Evolutionary conservation across 768 basidiomycete genomes (phyloP), one percentile per base, ranked within the genome.

Genomic region (Kwoniella shandongensis): DNA sequence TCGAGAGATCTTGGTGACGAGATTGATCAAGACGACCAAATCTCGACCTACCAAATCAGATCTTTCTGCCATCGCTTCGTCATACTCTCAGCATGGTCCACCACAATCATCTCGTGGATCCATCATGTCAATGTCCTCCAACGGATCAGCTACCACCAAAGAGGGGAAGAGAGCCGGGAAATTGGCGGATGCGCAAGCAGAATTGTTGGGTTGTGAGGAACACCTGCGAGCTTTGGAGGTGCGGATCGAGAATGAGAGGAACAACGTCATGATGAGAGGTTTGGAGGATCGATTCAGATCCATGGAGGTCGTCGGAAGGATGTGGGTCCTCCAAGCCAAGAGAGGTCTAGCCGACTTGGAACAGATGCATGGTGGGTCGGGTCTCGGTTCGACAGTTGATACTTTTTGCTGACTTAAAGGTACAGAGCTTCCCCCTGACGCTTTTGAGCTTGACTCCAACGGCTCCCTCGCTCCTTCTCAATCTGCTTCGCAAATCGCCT

Each of bases 21-120:
- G 75, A 6, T 61, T 76, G 61, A 76, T 76, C 65, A 76, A 76
- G 54, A 66, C 72, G 5, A 75, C 73, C 56, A 75, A 75, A 42
- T 65, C 65, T 8, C 46, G 72, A 35, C 75, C 75, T 12, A 70
- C 65, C n/a, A 73, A 70, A 48, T 65, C 66, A 1, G 75, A 76
- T 23, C 51, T 76, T 1, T 51, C 67, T 3, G 70, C 67, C 25
- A 54, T 72, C 26, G 69, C 69, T 3, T 49, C 47, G 5, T 49
- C 51, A 11, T 66, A 73, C 57, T 41, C 55, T 26, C 41, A 35
- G 15, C 61, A 57, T 32, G 42, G 27, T 45, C 59, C 22, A 49
- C 50, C 26, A 54, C 41, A 60, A 49, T 63, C 59, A 2, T 64
- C 62, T 23, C 51, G 70, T 15, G 61, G 48, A 12, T 70, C 67